These are phyloP conservation scores for Trypanosoma melophagium DNA, from an alignment of 208 protist species.

Conservation along the genomic window DNA sequence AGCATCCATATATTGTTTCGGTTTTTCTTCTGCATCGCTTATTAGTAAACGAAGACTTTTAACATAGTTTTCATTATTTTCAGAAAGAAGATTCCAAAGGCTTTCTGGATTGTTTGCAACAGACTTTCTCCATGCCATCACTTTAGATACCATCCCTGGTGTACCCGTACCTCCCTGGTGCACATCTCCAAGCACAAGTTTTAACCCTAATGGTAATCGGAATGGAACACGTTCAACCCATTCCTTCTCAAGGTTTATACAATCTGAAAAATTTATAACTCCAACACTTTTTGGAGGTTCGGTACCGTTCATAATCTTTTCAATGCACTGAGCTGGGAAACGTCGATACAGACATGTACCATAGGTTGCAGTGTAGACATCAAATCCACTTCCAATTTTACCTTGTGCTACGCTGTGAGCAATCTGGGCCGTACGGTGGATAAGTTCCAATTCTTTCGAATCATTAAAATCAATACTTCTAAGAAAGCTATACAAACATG, in stretches of 20 bases:
- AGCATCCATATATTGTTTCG: conserved; percentile 4
- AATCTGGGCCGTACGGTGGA: conserved; percentile 93
- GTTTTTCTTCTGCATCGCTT: conserved; percentile 27
- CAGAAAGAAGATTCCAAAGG: conserved; percentile 69
- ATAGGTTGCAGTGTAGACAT: conserved; percentile 94
- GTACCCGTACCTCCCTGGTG: conserved; percentile 91
- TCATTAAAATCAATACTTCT: not conserved
- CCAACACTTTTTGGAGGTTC: conserved; percentile 38
- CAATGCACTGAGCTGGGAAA: conserved; percentile 66
- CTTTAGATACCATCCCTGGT: conserved; percentile 93
- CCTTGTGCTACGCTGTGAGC: conserved; percentile 94
- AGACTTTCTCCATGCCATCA: conserved; percentile 88
- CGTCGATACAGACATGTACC: conserved; percentile 92
- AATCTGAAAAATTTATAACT: conserved; percentile 44
- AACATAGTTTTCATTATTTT: conserved; percentile 76
- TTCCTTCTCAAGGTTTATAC: conserved; percentile 41
- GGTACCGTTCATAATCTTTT: conserved; percentile 48
- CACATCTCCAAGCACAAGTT: conserved; percentile 89
- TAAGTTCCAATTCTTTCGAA: conserved; percentile 40
- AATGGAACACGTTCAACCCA: conserved; percentile 78
- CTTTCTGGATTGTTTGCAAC: conserved; percentile 41
- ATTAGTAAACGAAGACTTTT: conserved; percentile 42
- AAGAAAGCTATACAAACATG: conserved; percentile 76
- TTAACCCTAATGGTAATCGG: conserved; percentile 74
- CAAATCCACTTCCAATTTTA: conserved; percentile 97